These are phyloP conservation scores for Mytilinidion resinicola DNA, from an alignment of 495 filamentous ascomycete species.

Conservation along the genomic window DNA sequence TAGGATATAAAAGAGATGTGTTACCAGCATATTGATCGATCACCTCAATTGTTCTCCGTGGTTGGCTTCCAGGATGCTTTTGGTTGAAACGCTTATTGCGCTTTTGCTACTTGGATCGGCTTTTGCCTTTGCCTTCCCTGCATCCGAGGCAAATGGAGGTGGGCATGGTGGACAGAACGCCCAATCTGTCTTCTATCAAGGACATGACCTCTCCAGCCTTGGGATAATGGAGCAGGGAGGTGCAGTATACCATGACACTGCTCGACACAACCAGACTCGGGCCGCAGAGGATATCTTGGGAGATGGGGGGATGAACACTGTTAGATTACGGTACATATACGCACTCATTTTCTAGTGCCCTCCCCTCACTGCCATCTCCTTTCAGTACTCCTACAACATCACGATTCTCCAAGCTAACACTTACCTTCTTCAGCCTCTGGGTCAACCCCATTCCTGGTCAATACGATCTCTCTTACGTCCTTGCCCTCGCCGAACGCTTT, in stretches of 20 bases:
- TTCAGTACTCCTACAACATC: not conserved
- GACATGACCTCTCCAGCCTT: constrained; percentile 38
- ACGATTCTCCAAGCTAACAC: not conserved
- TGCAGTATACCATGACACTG: constrained; percentile 36
- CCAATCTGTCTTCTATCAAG: constrained; percentile 33
- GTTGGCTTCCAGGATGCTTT: too few species aligned
- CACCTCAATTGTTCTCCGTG: too few species aligned
- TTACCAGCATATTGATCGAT: too few species aligned
- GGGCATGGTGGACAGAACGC: too few species aligned
- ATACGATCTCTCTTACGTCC: constrained; percentile 33
- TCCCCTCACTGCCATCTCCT: too few species aligned
- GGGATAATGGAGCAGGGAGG: constrained; percentile 35
- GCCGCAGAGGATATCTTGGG: constrained; percentile 39
- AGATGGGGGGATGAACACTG: constrained; percentile 39
- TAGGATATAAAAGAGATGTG: too few species aligned
- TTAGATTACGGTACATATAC: constrained; percentile 27
- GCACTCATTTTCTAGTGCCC: too few species aligned
- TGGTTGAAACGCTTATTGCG: too few species aligned
- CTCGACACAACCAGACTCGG: constrained; percentile 32
- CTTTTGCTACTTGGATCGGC: too few species aligned
- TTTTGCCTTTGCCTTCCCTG: too few species aligned
- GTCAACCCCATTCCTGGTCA: constrained; percentile 30
- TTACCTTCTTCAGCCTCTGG: constrained; percentile 8
- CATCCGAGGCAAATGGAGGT: too few species aligned
- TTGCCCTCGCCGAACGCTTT: constrained; percentile 32